Evolutionary conservation across 768 basidiomycete genomes (phyloP).

Genomic region (Lentinula sp.): DNA sequence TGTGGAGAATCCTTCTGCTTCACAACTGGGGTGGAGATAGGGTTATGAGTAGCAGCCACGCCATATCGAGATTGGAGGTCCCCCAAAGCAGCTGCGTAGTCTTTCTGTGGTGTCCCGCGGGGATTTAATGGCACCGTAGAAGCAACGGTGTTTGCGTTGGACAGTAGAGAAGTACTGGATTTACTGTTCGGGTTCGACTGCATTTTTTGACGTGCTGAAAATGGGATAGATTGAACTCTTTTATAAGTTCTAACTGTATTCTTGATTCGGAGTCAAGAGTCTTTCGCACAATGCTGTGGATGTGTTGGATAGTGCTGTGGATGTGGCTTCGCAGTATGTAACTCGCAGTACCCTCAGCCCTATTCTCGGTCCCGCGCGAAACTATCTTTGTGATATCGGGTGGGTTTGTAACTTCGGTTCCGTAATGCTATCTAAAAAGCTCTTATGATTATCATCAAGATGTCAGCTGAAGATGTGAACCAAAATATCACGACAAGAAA

Average conservation of each 20-base stretch:
- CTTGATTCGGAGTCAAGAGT: neutral
- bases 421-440: too few species aligned
- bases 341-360: neutral
- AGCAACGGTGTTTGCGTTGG: neutral
- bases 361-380: neutral
- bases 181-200: neutral
- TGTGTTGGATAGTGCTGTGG: too few species aligned
- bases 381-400: too few species aligned
- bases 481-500: too few species aligned
- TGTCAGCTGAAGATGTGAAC: too few species aligned
- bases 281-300: neutral
- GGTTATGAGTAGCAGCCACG: neutral
- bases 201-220: neutral
- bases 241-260: neutral
- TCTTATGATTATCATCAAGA: too few species aligned
- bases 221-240: neutral
- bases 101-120: neutral
- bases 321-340: neutral
- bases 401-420: too few species aligned
- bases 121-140: constrained; percentile 2
- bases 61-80: constrained; percentile 7
- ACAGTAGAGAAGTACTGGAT: neutral
- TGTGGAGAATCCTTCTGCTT: neutral
- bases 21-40: neutral
- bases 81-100: constrained; percentile 28